Conservation (phyloP, 192 early-diverging fungal genomes). For the Backusella luteola region DNA sequence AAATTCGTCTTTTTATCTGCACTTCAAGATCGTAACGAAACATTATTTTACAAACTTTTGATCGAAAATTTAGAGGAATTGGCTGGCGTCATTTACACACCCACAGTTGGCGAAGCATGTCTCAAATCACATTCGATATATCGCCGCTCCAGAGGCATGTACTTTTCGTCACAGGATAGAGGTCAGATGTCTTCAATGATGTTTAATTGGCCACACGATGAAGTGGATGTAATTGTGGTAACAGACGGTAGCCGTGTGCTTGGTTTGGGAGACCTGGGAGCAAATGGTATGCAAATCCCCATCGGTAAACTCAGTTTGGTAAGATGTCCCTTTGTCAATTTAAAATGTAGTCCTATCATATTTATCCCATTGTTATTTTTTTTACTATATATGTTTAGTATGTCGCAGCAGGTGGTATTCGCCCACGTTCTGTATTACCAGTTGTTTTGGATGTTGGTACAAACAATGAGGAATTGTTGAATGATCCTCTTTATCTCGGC, state of each 20-base stretch:
- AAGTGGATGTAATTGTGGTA: conserved; percentile 45
- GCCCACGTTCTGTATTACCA: conserved; percentile 36
- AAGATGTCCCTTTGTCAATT: conserved; percentile 9
- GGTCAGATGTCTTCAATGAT: conserved; percentile 56
- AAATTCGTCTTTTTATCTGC: conserved; percentile 55
- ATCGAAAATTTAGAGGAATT: conserved; percentile 51
- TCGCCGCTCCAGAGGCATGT: conserved; percentile 53
- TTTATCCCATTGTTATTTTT: background rate
- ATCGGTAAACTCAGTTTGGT: conserved; percentile 43
- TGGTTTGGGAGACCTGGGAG: conserved; percentile 39
- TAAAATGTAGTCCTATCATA: background rate
- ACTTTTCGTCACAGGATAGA: conserved; percentile 50
- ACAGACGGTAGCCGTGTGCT: conserved; percentile 37
- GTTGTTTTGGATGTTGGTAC: conserved; percentile 39
- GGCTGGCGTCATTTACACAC: conserved; percentile 54
- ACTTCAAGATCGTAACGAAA: conserved; percentile 56
- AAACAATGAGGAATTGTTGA: conserved; percentile 31
- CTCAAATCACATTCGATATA: conserved; percentile 51
- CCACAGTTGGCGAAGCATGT: conserved; percentile 54
- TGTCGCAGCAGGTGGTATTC: conserved; percentile 38
- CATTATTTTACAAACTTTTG: conserved; percentile 50
- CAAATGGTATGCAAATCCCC: conserved; percentile 41
- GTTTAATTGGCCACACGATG: conserved; percentile 57
- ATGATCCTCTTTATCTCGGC: conserved; percentile 39
- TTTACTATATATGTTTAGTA: conserved; percentile 19